A percentile compares a stretch with the other conserved stretches of the same genome.
phyloP scores from a whole-genome alignment of 164 flowering plant species.

The Akebia trifoliata region DNA sequence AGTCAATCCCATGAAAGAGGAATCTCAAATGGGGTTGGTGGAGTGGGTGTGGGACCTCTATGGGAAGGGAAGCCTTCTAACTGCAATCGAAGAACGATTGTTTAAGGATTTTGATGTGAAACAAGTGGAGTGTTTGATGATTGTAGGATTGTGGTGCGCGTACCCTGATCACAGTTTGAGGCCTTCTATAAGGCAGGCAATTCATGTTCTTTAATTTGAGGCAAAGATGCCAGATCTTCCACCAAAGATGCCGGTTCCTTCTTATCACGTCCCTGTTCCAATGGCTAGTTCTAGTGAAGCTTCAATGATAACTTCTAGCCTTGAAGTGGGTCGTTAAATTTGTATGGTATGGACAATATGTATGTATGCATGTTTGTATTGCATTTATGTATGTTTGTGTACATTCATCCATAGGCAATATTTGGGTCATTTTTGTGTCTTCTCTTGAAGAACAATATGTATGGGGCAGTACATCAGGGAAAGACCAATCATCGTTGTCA shows the following conservation, averaged over 20 bases:
- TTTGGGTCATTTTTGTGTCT: too few species aligned
- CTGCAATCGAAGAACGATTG: constrained; percentile 19
- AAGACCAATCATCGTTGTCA: too few species aligned
- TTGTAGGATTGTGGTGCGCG: constrained; percentile 45
- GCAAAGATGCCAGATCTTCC: constrained; percentile 22
- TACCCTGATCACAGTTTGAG: constrained; percentile 29
- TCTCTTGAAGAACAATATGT: too few species aligned
- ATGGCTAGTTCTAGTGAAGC: too few species aligned
- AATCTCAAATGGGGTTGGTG: constrained; percentile 17
- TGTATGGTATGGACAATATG: too few species aligned
- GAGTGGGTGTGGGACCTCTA: constrained; percentile 45
- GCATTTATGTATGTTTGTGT: too few species aligned
- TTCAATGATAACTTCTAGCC: too few species aligned
- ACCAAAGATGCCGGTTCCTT: constrained; percentile 13
- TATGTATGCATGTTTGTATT: too few species aligned
- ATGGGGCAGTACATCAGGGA: too few species aligned
- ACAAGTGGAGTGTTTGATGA: constrained; percentile 29
- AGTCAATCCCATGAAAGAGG: constrained; percentile 9
- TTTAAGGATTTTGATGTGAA: constrained; percentile 12
- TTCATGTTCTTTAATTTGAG: constrained; percentile 9
- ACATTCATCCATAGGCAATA: too few species aligned
- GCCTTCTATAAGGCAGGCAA: constrained; percentile 32
- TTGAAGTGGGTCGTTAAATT: too few species aligned
- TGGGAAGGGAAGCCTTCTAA: constrained; percentile 25
- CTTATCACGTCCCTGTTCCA: too few species aligned